A percentile compares a stretch with the other conserved stretches of the same genome.
Evolutionary conservation across 345 rosid species (phyloP).

Genomic region (Eucalyptus guilfoylei): DNA sequence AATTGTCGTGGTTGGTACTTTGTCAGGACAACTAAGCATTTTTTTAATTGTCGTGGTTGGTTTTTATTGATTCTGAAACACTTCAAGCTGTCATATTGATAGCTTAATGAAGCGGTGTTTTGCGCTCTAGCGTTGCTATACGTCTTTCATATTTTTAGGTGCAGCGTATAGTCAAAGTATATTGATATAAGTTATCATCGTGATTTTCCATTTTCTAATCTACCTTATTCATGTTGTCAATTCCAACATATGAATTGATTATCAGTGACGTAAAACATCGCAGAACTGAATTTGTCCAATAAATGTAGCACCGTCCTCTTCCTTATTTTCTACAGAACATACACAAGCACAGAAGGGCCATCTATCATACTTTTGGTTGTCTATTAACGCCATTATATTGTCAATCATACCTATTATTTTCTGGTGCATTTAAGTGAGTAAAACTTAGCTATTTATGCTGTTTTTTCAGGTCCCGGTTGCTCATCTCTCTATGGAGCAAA

Average conservation of each 20-base stretch:
- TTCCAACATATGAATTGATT: not conserved
- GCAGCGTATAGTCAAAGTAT: not conserved
- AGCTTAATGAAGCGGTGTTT: not conserved
- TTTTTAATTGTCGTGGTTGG: not conserved
- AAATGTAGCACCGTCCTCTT: not conserved
- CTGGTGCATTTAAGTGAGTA: not conserved
- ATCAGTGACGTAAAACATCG: not conserved
- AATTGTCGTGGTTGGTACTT: not conserved
- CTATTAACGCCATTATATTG: not conserved
- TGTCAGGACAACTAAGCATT: not conserved
- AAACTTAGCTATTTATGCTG: not conserved
- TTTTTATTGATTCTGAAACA: not conserved
- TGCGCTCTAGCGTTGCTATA: not conserved
- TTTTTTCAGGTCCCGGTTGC: constrained; percentile 24
- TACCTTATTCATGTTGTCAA: not conserved
- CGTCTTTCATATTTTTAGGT: not conserved
- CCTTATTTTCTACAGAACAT: not conserved
- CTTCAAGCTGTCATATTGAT: not conserved
- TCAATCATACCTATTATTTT: not conserved
- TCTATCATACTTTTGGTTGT: not conserved
- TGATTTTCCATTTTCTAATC: not conserved
- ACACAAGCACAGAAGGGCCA: not conserved
- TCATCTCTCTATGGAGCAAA: constrained; percentile 36
- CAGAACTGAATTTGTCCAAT: not conserved
- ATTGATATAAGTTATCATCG: not conserved